Conservation (phyloP, 2,329 filamentous ascomycete species). For the Epichloe baconii region DNA sequence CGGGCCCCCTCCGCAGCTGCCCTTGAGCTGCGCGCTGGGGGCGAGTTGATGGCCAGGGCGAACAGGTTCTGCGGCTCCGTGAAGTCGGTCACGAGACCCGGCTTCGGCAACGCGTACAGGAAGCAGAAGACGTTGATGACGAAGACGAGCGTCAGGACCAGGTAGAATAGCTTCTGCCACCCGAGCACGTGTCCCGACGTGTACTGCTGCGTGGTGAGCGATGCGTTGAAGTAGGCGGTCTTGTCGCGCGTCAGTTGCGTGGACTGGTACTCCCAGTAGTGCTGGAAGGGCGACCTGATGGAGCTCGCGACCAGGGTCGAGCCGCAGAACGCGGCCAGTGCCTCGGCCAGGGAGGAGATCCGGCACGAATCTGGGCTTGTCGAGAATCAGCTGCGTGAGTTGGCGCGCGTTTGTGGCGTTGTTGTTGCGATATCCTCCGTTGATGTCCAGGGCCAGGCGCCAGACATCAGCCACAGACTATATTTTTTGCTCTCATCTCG, state of each 20-base stretch:
- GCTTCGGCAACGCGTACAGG: slow-evolving; percentile 40
- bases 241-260: slow-evolving; percentile 25
- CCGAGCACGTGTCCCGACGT: slow-evolving; percentile 46
- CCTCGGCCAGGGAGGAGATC: slow-evolving; percentile 57
- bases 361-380: slow-evolving; percentile 27
- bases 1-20: slow-evolving; percentile 26
- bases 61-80: slow-evolving; percentile 69
- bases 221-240: slow-evolving; percentile 48
- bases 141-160: slow-evolving; percentile 53
- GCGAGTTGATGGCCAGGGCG: slow-evolving; percentile 51
- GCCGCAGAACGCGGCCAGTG: slow-evolving; percentile 55
- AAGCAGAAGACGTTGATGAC: slow-evolving; percentile 53
- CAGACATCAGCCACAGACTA: slow-evolving; percentile 39
- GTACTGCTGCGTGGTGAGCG: slow-evolving; percentile 53
- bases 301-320: slow-evolving; percentile 51
- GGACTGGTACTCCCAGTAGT: slow-evolving; percentile 32
- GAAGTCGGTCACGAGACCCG: slow-evolving; percentile 61
- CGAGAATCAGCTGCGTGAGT: slow-evolving; percentile 37
- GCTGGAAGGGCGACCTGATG: slow-evolving; percentile 45
- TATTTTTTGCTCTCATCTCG: slow-evolving; percentile 1
- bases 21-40: slow-evolving; percentile 24
- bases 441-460: slow-evolving; percentile 40
- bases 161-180: slow-evolving; percentile 56
- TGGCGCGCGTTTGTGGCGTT: slow-evolving; percentile 48
- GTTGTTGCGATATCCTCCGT: slow-evolving; percentile 38